Evolutionary conservation across 306 rosid species (phyloP).

Genomic region (Quercus parvula): DNA sequence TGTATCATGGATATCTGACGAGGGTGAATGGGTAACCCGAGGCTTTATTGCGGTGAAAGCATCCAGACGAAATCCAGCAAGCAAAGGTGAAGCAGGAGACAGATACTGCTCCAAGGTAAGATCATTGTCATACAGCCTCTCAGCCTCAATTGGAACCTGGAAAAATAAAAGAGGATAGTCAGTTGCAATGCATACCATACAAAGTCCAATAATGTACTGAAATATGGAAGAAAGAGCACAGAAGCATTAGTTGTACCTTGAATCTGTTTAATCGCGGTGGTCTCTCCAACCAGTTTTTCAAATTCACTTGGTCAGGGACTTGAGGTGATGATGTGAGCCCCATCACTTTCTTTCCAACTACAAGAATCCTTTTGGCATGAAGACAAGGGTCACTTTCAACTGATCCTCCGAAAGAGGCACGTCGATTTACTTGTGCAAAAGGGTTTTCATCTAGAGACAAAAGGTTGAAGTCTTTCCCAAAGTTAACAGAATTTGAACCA

Average conservation of each 20-base stretch:
- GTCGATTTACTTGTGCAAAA: slow-evolving; percentile 62
- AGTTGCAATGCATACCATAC: not conserved
- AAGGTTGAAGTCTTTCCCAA: slow-evolving; percentile 64
- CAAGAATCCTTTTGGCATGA: slow-evolving; percentile 91
- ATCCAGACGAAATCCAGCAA: slow-evolving; percentile 93
- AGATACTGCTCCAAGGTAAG: slow-evolving; percentile 72
- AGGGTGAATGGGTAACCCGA: slow-evolving; percentile 86
- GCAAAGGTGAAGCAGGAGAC: slow-evolving; percentile 66
- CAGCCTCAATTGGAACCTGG: slow-evolving; percentile 91
- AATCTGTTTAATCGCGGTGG: slow-evolving; percentile 79
- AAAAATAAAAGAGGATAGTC: slow-evolving; percentile 15
- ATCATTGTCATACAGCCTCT: slow-evolving; percentile 71
- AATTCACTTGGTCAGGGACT: slow-evolving; percentile 55
- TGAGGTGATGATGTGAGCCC: slow-evolving; percentile 48
- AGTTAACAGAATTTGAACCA: slow-evolving; percentile 76
- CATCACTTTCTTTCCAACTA: slow-evolving; percentile 68
- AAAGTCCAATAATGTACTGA: slow-evolving; percentile 14
- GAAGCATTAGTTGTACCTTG: slow-evolving; percentile 49
- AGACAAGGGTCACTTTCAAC: slow-evolving; percentile 70
- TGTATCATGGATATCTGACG: slow-evolving; percentile 42
- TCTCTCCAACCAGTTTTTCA: slow-evolving; percentile 69
- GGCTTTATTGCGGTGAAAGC: slow-evolving; percentile 85
- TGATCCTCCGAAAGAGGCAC: slow-evolving; percentile 84
- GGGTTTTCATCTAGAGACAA: slow-evolving; percentile 89
- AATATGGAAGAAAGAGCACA: slow-evolving; percentile 12